Evolutionary conservation across 2,329 filamentous ascomycete genomes (phyloP).

Genomic region (Cercospora sojina): DNA sequence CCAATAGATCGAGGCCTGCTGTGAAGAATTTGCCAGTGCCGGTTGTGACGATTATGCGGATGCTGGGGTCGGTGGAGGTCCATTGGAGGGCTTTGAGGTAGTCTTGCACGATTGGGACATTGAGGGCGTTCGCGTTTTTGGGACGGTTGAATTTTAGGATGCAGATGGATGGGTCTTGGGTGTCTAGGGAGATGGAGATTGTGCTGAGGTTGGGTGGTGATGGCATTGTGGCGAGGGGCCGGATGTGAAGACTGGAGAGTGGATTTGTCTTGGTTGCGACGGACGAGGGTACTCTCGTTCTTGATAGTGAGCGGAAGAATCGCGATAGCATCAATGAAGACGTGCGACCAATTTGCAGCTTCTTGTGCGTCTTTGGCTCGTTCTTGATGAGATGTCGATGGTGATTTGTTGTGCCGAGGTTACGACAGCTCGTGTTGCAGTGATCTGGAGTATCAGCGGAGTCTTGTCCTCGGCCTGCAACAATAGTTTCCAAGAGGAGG

Average conservation of each 20-base stretch:
- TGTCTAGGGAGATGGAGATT: constrained; percentile 24
- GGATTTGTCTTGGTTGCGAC: background rate
- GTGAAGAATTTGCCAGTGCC: constrained; percentile 30
- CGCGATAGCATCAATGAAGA: background rate
- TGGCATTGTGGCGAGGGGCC: constrained; percentile 19
- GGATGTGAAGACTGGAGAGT: background rate
- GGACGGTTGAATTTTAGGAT: constrained; percentile 29
- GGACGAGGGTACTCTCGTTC: background rate
- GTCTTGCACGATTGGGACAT: constrained; percentile 22
- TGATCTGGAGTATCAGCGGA: background rate
- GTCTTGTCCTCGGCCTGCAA: background rate
- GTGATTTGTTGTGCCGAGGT: background rate
- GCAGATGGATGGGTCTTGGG: constrained; percentile 19
- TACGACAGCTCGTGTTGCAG: background rate
- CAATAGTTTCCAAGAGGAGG: background rate
- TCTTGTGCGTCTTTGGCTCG: too few relatives aligned
- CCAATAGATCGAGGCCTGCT: constrained; percentile 27
- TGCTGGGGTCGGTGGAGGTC: constrained; percentile 16
- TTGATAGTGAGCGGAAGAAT: background rate
- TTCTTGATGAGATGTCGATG: background rate
- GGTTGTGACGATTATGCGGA: constrained; percentile 27
- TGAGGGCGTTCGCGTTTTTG: constrained; percentile 27
- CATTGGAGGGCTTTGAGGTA: constrained; percentile 26
- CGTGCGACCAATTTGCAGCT: too few relatives aligned
- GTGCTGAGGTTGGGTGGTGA: constrained; percentile 21